Evolutionary conservation across 306 rosid species (phyloP), one percentile per base, ranked within the genome.

Genomic region (Corylus avellana): DNA sequence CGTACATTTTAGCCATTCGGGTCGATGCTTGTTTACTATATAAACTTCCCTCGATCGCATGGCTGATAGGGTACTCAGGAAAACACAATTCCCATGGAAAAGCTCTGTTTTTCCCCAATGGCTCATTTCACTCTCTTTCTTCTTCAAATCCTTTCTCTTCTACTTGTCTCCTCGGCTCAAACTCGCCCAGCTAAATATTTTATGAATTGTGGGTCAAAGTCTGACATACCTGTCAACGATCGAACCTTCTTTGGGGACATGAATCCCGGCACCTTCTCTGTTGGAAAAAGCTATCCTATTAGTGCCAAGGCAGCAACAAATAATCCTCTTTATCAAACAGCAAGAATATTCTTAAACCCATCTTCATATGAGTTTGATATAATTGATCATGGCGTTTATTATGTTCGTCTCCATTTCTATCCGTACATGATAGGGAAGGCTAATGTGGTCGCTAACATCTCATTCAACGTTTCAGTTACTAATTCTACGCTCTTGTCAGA

Each of bases 321-420:
- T 1, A 17, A 67, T 18, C 20, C 76, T 51, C 82, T 80, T 0
- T 79, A 89, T 70, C 82, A 32, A 64, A 76, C 89, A 1, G 85
- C 86, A 27, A 89, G 88, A 69, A 13, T 75, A 35, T 82, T 75
- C 67, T 3, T 0, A 14, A 6, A 16, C 0, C 13, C 57, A 0
- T 82, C 80, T 50, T 62, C 39, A 8, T 87, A 82, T 0, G 0
- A 79, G 57, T 84, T 86, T 79, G 12, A 0, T 0, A 63, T 79
- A 35, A 9, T 4, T 1, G 3, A 75, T 7, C 22, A 0, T 10
- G 81, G 78, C 29, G 75, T 82, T 61, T 80, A 85, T 76, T 3
- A 84, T 58, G 67, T 89, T 29, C 91, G 91, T 48, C 85, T 89
- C 18, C 91, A 91, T 68, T 89, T 91, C 83, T 81, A 56, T 1